Evolutionary conservation across 2,329 filamentous ascomycete genomes (phyloP).

Genomic region (Acarospora socialis): DNA sequence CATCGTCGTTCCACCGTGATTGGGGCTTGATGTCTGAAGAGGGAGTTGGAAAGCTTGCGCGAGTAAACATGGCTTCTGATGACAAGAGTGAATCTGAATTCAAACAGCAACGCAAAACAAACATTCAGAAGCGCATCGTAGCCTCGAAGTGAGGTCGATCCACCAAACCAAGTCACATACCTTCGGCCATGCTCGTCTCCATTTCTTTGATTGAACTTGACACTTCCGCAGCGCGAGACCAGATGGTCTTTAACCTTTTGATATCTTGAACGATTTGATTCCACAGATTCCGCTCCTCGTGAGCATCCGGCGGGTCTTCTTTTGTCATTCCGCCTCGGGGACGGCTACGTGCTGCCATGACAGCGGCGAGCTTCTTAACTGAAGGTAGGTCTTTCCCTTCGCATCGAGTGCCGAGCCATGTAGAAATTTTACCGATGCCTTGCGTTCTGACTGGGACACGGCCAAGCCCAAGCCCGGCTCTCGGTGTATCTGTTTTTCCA

Average conservation of each 20-base stretch:
- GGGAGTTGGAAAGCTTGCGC: not conserved
- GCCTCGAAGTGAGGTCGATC: too few species aligned
- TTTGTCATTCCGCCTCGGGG: conserved; percentile 11
- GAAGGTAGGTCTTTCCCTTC: too few species aligned
- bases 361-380: too few species aligned
- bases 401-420: too few species aligned
- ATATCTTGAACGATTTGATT: conserved; percentile 15
- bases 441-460: too few species aligned
- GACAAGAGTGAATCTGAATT: not conserved
- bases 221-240: conserved; percentile 13
- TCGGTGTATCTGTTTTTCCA: too few species aligned
- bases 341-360: conserved; percentile 15
- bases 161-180: too few species aligned
- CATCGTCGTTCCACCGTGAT: not conserved
- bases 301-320: conserved; percentile 14
- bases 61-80: not conserved
- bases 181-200: conserved; percentile 10
- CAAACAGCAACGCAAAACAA: not conserved
- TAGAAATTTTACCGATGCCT: too few species aligned
- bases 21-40: not conserved
- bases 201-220: conserved; percentile 13
- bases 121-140: too few species aligned
- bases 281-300: conserved; percentile 17
- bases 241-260: conserved; percentile 11
- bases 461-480: too few species aligned